Conservation (phyloP, 805 yeast genomes). For the Phaffomyces thermotolerans region DNA sequence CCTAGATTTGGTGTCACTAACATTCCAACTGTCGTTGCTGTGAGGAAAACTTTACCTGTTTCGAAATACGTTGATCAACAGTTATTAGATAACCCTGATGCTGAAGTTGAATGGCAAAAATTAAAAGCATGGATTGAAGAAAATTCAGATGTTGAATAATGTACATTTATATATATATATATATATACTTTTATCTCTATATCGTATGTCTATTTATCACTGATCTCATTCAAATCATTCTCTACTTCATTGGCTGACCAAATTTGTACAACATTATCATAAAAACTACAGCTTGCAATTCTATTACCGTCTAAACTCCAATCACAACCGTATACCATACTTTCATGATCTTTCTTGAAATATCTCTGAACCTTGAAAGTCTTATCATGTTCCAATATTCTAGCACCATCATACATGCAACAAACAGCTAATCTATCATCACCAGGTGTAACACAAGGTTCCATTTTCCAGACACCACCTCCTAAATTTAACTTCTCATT, state of each 20-base stretch:
- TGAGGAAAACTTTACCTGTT: conserved; percentile 56
- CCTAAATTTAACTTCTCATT: conserved; percentile 47
- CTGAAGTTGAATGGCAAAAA: conserved; percentile 36
- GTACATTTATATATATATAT: neutral
- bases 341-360: conserved; percentile 66
- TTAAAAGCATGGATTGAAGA: conserved; percentile 38
- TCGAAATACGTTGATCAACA: conserved; percentile 29
- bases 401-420: conserved; percentile 95
- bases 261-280: conserved; percentile 72
- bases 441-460: conserved; percentile 44
- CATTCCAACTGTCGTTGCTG: conserved; percentile 62
- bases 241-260: conserved; percentile 43
- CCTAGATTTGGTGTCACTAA: conserved; percentile 46
- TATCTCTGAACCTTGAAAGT: conserved; percentile 30
- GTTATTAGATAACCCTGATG: conserved; percentile 20
- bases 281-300: conserved; percentile 83
- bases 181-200: neutral
- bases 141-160: conserved; percentile 28
- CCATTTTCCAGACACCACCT: conserved; percentile 94
- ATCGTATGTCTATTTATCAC: no score
- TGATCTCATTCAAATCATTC: neutral
- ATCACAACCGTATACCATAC: conserved; percentile 96
- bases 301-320: conserved; percentile 49
- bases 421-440: conserved; percentile 59
- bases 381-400: conserved; percentile 41